Evolutionary conservation across 2,329 filamentous ascomycete species (phyloP).

Genomic region (Aspergillus neotritici): DNA sequence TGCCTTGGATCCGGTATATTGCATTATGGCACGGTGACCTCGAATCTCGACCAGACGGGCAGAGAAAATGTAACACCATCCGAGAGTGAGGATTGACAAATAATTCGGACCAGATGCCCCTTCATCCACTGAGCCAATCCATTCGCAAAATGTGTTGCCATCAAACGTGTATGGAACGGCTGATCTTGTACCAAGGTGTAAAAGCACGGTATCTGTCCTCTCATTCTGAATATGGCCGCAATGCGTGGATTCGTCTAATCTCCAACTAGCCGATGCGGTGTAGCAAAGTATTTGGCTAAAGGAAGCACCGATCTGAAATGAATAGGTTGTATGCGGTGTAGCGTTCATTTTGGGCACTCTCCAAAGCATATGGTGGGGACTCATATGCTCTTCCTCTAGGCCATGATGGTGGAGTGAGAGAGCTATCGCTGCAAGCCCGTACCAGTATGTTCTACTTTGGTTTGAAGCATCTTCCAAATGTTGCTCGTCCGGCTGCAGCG

Average conservation of each 20-base stretch:
- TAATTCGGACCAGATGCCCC: slow-evolving; percentile 2
- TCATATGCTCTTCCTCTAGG: slow-evolving; percentile 3
- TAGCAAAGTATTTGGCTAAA: slow-evolving; percentile 2
- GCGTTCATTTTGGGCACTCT: slow-evolving; percentile 9
- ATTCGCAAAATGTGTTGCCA: slow-evolving; percentile 4
- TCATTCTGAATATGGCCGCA: slow-evolving; percentile 9
- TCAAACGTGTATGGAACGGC: slow-evolving; percentile 6
- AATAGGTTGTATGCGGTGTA: neutral
- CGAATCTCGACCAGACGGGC: slow-evolving; percentile 12
- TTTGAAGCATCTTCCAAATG: no score
- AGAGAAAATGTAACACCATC: slow-evolving; percentile 15
- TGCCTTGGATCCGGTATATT: slow-evolving; percentile 6
- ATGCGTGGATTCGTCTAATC: slow-evolving; percentile 1
- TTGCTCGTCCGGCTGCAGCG: no score
- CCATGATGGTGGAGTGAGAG: neutral
- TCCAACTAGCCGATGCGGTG: slow-evolving; percentile 8
- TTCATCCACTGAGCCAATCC: slow-evolving; percentile 4
- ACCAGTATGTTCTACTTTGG: slow-evolving; percentile 13
- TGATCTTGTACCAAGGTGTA: slow-evolving; percentile 6
- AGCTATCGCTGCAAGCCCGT: slow-evolving; percentile 6
- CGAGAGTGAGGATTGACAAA: slow-evolving; percentile 10
- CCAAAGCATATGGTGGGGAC: slow-evolving; percentile 8
- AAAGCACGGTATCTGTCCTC: neutral
- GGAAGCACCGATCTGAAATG: slow-evolving; percentile 1
- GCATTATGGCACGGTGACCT: slow-evolving; percentile 7